Evolutionary conservation across 2,329 filamentous ascomycete species (phyloP).

Genomic region (Neurospora crassa): DNA sequence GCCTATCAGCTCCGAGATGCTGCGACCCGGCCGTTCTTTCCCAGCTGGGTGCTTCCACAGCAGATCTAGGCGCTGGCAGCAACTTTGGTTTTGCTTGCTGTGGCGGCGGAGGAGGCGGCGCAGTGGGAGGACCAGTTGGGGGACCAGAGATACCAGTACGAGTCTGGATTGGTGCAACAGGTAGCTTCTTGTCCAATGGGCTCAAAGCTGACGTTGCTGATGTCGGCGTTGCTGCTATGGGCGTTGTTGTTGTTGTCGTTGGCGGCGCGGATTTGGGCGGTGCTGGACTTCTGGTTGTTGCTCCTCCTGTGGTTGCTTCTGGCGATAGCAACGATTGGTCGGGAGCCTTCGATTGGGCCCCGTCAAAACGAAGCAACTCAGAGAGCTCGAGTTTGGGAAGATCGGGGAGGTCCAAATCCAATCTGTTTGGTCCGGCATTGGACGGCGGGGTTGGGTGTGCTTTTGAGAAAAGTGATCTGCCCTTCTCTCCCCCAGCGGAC

Average conservation of each 20-base stretch:
- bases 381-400: not conserved
- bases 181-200: not conserved
- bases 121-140: not conserved
- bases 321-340: not conserved
- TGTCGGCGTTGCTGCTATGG: not conserved
- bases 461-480: conserved; percentile 49
- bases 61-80: not conserved
- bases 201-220: not conserved
- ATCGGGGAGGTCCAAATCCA: not conserved
- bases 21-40: not conserved
- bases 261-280: not conserved
- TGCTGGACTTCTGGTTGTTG: not conserved
- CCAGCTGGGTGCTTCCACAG: not conserved
- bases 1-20: not conserved
- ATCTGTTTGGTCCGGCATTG: not conserved
- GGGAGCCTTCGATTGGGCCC: not conserved
- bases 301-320: not conserved
- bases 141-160: not conserved
- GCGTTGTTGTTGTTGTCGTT: not conserved
- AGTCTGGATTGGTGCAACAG: not conserved
- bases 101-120: not conserved
- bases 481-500: conserved; percentile 12
- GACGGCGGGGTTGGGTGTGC: conserved; percentile 43
- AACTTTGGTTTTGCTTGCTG: not conserved
- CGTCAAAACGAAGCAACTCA: not conserved